phyloP scores from a whole-genome alignment of 2,329 filamentous ascomycete genomes.

The Trichophyton verrucosum region DNA sequence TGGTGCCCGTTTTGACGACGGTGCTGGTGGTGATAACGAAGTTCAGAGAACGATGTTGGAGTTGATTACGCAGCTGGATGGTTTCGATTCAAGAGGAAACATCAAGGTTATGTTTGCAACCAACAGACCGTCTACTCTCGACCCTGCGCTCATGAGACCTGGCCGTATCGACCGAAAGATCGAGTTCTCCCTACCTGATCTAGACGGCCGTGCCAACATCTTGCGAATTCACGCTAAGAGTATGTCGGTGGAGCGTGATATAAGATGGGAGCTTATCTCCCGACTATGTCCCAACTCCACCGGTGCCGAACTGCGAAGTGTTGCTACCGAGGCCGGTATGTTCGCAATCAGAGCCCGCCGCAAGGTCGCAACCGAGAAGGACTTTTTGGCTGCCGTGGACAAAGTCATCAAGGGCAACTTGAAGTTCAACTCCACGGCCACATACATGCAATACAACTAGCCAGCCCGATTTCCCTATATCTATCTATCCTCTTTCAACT shows the following conservation, averaged over 20 bases:
- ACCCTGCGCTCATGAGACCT: conserved; percentile 93
- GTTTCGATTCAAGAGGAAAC: conserved; percentile 91
- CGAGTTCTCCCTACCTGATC: conserved; percentile 92
- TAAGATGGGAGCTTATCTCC: conserved; percentile 97
- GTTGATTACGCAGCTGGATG: conserved; percentile 90
- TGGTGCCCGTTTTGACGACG: conserved; percentile 91
- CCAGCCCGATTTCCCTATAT: neutral
- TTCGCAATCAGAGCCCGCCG: conserved; percentile 87
- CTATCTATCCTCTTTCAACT: neutral
- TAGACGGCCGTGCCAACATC: conserved; percentile 95
- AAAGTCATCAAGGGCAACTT: conserved; percentile 99
- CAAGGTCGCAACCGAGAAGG: conserved; percentile 98
- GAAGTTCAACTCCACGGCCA: conserved; percentile 98
- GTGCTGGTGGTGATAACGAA: conserved; percentile 92
- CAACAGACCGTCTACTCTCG: conserved; percentile 87
- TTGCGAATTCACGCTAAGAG: conserved; percentile 97
- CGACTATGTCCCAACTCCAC: conserved; percentile 94
- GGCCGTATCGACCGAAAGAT: conserved; percentile 98
- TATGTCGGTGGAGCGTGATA: conserved; percentile 98
- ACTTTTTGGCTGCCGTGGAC: conserved; percentile 93
- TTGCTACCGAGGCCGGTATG: conserved; percentile 97
- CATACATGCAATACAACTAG: conserved; percentile 99
- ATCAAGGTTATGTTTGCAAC: conserved; percentile 99
- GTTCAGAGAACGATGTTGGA: conserved; percentile 97
- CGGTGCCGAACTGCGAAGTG: conserved; percentile 87